Evolutionary conservation across 768 basidiomycete genomes (phyloP).

Genomic region (Phylloporus sp.): DNA sequence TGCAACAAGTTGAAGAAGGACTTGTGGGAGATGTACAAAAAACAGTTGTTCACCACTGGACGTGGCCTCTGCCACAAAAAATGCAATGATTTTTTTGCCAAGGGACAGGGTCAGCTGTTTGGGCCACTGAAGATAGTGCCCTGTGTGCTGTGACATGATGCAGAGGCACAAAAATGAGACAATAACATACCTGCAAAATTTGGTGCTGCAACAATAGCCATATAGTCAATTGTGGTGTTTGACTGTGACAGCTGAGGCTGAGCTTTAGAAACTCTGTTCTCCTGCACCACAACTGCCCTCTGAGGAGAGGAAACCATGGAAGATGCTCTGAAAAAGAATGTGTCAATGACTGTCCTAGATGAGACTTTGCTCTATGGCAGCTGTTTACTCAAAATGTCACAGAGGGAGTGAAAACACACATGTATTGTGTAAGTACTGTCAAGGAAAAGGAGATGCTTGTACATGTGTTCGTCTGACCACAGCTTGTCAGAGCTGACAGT

Average conservation of each 20-base stretch:
- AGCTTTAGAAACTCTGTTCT: not conserved
- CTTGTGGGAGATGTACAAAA: not conserved
- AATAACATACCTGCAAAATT: not conserved
- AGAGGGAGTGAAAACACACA: not conserved
- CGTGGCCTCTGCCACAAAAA: not conserved
- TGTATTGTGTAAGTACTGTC: not conserved
- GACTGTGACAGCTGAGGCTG: not conserved
- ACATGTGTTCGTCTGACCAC: not conserved
- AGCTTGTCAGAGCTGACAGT: not conserved
- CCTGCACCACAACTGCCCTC: not conserved
- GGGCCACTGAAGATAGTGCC: not conserved
- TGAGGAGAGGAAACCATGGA: not conserved
- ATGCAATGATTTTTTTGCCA: not conserved
- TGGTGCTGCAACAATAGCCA: not conserved
- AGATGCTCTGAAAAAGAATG: not conserved
- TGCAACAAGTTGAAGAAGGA: not conserved
- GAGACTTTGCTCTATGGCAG: not conserved
- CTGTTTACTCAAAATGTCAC: too few species aligned
- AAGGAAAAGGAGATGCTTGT: not conserved
- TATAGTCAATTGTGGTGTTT: not conserved
- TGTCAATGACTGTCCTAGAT: not conserved
- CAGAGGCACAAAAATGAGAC: not conserved
- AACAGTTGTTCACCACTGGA: not conserved
- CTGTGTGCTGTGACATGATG: not conserved
- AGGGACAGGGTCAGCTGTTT: not conserved